A percentile compares a stretch with the other conserved stretches of the same genome.
These are phyloP conservation scores for Trichoderma asperellum DNA, from an alignment of 2,329 filamentous ascomycete genomes.

Conservation along the genomic window DNA sequence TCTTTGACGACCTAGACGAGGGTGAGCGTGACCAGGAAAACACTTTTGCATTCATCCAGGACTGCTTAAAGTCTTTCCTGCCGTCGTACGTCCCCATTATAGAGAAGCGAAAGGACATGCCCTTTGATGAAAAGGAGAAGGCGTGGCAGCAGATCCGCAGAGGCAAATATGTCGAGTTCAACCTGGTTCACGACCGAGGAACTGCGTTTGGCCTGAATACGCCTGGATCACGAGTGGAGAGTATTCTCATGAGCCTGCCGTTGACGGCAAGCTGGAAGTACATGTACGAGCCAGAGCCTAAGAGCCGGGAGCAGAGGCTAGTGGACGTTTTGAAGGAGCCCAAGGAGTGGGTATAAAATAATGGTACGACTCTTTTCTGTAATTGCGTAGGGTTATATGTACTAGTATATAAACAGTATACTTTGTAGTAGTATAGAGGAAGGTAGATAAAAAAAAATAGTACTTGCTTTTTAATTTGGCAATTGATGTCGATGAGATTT, in stretches of 20 bases:
- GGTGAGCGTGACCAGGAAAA: constrained; percentile 85
- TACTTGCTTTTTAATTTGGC: not conserved
- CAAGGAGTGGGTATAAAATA: constrained; percentile 65
- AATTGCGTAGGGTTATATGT: not conserved
- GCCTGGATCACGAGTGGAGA: constrained; percentile 88
- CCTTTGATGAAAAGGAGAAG: constrained; percentile 83
- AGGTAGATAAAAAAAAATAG: constrained; percentile 10
- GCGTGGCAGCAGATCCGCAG: constrained; percentile 94
- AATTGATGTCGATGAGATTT: not conserved
- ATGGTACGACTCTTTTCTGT: not conserved
- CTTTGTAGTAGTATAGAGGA: constrained; percentile 11
- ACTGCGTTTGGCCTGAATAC: constrained; percentile 94
- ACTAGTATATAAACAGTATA: constrained; percentile 1
- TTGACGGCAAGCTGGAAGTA: constrained; percentile 94
- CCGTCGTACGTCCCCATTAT: constrained; percentile 91
- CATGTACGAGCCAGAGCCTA: constrained; percentile 83
- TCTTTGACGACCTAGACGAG: constrained; percentile 96
- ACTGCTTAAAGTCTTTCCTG: constrained; percentile 83
- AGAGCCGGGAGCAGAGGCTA: constrained; percentile 76
- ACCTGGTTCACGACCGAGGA: constrained; percentile 93
- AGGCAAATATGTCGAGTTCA: constrained; percentile 98
- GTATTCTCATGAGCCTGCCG: constrained; percentile 95
- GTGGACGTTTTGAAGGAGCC: constrained; percentile 71
- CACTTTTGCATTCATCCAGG: constrained; percentile 85
- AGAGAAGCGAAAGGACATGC: constrained; percentile 86